Percentiles rank a stretch among this genome's conserved stretches.
Evolutionary conservation across 1,284 basidiomycete genomes (phyloP).

Genomic region (Ganoderma resinaceum): DNA sequence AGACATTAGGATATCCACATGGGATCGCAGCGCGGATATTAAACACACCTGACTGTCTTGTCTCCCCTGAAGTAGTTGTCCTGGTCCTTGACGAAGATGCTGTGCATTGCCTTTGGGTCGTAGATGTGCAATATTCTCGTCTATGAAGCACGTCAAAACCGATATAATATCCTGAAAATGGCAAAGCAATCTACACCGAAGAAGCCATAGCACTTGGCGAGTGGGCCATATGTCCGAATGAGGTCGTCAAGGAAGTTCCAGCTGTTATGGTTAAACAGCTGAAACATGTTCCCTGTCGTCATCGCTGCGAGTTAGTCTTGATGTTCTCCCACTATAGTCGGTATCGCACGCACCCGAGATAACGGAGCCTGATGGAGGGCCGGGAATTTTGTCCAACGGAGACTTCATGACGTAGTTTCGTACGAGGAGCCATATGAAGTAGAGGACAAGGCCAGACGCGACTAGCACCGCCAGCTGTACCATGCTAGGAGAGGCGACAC

Average conservation of each 20-base stretch:
- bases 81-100: conserved; percentile 41
- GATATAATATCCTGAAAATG: background rate
- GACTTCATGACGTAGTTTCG: conserved; percentile 8
- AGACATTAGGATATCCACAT: background rate
- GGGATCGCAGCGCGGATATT: background rate
- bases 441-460: background rate
- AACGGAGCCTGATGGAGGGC: conserved; percentile 29
- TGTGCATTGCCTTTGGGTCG: conserved; percentile 37
- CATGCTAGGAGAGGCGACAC: background rate
- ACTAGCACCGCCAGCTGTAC: background rate
- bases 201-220: background rate
- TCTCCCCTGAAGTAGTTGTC: conserved; percentile 34
- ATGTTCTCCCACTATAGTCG: background rate
- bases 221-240: conserved; percentile 5
- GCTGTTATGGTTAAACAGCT: conserved; percentile 3
- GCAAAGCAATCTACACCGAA: conserved; percentile 3
- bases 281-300: conserved; percentile 7
- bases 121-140: conserved; percentile 29
- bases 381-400: conserved; percentile 32
- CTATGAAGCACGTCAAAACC: conserved; percentile 15
- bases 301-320: background rate
- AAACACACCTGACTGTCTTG: background rate
- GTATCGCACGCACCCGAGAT: conserved; percentile 26
- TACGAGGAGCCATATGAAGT: background rate
- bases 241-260: conserved; percentile 5